A percentile compares a stretch with the other conserved stretches of the same genome.
phyloP scores from a whole-genome alignment of 2,329 filamentous ascomycete species.

The Trichocomaceae sp. region DNA sequence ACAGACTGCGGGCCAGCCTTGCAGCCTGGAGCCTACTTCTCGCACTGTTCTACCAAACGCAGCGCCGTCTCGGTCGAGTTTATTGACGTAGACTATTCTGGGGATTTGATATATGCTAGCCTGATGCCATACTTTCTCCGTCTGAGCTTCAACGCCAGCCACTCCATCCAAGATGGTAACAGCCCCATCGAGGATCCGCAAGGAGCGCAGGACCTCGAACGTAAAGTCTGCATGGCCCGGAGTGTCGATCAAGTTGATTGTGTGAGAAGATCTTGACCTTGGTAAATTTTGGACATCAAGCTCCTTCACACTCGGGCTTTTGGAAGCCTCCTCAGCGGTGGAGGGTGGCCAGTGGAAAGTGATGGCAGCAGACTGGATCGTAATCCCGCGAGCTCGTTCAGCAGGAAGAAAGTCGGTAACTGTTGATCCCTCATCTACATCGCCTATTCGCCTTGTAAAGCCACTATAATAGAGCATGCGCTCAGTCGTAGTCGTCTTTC shows the following conservation, averaged over 20 bases:
- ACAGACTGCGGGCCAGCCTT: constrained; percentile 82
- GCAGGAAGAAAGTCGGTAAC: constrained; percentile 95
- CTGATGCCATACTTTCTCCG: constrained; percentile 91
- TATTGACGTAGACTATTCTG: constrained; percentile 74
- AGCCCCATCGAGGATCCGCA: constrained; percentile 80
- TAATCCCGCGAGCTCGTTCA: constrained; percentile 87
- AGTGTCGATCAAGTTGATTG: constrained; percentile 89
- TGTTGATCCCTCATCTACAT: constrained; percentile 93
- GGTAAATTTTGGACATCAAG: constrained; percentile 36
- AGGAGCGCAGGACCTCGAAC: constrained; percentile 87
- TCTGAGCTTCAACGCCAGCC: constrained; percentile 92
- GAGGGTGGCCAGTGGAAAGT: constrained; percentile 83
- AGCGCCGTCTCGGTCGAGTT: constrained; percentile 75
- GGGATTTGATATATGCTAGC: constrained; percentile 82
- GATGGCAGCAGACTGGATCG: constrained; percentile 94
- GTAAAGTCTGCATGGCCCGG: constrained; percentile 96
- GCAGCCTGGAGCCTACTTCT: constrained; percentile 72
- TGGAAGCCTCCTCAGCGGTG: constrained; percentile 16
- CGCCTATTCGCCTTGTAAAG: constrained; percentile 78
- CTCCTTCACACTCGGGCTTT: constrained; percentile 16
- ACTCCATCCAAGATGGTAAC: constrained; percentile 92
- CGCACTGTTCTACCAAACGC: constrained; percentile 77
- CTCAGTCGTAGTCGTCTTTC: constrained; percentile 97
- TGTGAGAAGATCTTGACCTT: constrained; percentile 53
- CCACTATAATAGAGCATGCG: constrained; percentile 98